These are phyloP conservation scores for Chenopodium berlandieri DNA, from an alignment of 148 eudicot species.

Conservation along the genomic window DNA sequence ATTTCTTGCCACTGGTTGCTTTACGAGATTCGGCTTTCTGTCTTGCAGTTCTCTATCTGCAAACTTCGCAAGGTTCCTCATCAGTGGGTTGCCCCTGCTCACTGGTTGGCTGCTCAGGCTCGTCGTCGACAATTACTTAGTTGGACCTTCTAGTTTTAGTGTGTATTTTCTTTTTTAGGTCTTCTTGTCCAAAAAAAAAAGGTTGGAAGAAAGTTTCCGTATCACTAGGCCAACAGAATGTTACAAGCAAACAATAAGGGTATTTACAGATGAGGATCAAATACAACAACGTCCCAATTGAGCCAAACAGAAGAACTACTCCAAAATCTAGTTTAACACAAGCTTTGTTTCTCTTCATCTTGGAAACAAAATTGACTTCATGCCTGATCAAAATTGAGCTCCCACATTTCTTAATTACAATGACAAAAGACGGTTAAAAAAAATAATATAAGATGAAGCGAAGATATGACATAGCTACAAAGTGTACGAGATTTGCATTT, in stretches of 20 bases:
- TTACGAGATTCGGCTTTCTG: no score
- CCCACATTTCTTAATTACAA: not conserved
- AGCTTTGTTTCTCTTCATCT: not conserved
- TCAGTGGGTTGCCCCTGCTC: no score
- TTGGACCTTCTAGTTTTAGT: no score
- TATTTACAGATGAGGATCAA: conserved; percentile 12
- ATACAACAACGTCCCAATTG: not conserved
- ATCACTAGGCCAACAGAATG: no score
- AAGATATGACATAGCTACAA: not conserved
- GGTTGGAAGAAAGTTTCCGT: no score
- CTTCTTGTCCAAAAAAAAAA: no score
- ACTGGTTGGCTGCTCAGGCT: no score
- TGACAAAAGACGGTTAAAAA: not conserved
- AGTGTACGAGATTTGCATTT: not conserved
- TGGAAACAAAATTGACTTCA: not conserved
- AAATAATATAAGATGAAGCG: not conserved
- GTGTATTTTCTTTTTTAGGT: no score
- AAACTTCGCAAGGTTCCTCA: no score
- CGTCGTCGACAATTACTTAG: no score
- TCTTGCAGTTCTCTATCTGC: no score
- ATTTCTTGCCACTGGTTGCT: no score
- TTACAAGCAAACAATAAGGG: not conserved
- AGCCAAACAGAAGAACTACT: not conserved
- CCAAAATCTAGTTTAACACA: not conserved
- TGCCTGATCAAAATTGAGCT: not conserved